These are phyloP conservation scores for Cryptococcus amylolentus DNA, from an alignment of 1,284 basidiomycete genomes.

Conservation along the genomic window DNA sequence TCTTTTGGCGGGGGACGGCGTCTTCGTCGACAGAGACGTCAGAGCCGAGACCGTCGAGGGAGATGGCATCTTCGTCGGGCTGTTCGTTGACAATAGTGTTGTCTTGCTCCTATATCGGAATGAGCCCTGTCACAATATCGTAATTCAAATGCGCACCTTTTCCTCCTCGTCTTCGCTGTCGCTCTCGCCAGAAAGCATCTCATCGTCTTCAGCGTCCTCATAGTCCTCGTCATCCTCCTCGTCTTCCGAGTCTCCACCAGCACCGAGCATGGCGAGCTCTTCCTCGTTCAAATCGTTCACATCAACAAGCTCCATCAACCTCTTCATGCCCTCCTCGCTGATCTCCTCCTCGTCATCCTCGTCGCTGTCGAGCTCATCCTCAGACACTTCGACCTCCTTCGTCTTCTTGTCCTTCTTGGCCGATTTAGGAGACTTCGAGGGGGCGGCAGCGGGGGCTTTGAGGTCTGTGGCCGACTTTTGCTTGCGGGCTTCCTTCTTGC, in stretches of 20 bases:
- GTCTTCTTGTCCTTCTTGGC: neutral
- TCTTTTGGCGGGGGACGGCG: conserved; percentile 70
- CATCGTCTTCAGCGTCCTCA: conserved; percentile 61
- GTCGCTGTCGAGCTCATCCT: conserved; percentile 34
- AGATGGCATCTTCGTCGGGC: conserved; percentile 54
- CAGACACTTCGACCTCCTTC: conserved; percentile 16
- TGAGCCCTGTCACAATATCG: neutral
- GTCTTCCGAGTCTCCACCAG: conserved; percentile 50
- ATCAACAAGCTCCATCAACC: conserved; percentile 62
- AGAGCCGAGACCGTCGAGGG: conserved; percentile 67
- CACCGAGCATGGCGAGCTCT: conserved; percentile 29
- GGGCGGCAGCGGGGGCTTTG: conserved; percentile 6
- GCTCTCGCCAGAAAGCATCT: conserved; percentile 45
- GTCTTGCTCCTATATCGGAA: conserved; percentile 19
- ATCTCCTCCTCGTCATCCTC: conserved; percentile 75
- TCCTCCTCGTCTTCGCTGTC: conserved; percentile 44
- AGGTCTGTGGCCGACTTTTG: conserved; percentile 2
- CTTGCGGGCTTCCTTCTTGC: conserved; percentile 35
- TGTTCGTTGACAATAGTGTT: conserved; percentile 48
- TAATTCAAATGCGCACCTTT: conserved; percentile 38
- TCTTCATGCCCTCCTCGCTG: conserved; percentile 73
- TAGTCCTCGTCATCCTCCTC: conserved; percentile 65
- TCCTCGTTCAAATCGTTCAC: conserved; percentile 51
- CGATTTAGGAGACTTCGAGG: conserved; percentile 2
- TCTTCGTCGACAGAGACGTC: conserved; percentile 66